These are phyloP conservation scores for Metschnikowia koreensis DNA, from an alignment of 805 yeast species.

Conservation along the genomic window DNA sequence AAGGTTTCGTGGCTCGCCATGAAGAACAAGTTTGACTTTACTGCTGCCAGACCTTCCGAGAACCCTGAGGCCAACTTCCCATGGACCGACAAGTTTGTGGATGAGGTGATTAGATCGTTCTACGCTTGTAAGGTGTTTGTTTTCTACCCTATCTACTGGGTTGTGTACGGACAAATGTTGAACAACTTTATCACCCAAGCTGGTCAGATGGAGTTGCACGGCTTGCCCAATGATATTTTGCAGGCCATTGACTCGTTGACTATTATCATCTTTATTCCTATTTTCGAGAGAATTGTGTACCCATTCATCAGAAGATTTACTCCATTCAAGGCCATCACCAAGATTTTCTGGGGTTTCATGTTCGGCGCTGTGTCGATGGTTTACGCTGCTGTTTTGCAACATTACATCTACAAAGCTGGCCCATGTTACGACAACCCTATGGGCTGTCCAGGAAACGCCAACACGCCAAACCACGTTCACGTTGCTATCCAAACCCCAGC, in stretches of 20 bases:
- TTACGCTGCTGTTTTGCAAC: conserved; percentile 74
- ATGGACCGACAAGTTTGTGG: conserved; percentile 73
- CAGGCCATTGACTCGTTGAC: conserved; percentile 75
- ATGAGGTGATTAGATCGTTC: conserved; percentile 64
- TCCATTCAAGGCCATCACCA: conserved; percentile 66
- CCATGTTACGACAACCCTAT: conserved; percentile 70
- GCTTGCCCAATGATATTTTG: conserved; percentile 77
- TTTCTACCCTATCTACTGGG: conserved; percentile 73
- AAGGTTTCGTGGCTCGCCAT: conserved; percentile 40
- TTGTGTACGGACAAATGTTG: conserved; percentile 67
- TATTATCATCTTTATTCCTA: conserved; percentile 70
- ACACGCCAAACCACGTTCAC: conserved; percentile 54
- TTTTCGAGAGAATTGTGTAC: conserved; percentile 57
- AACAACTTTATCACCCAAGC: conserved; percentile 75
- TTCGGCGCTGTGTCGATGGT: conserved; percentile 65
- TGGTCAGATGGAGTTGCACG: conserved; percentile 69
- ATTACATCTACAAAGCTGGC: conserved; percentile 63
- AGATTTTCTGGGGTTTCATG: conserved; percentile 69
- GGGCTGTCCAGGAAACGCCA: conserved; percentile 42
- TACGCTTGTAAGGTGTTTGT: conserved; percentile 71
- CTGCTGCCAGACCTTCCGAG: conserved; percentile 56
- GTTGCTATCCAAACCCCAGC: conserved; percentile 74
- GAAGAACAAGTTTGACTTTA: conserved; percentile 48
- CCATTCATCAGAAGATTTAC: conserved; percentile 46
- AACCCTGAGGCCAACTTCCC: conserved; percentile 46